These are phyloP conservation scores for Saccharum hybrid DNA, from an alignment of 202 grass and related monocot species.

Conservation along the genomic window DNA sequence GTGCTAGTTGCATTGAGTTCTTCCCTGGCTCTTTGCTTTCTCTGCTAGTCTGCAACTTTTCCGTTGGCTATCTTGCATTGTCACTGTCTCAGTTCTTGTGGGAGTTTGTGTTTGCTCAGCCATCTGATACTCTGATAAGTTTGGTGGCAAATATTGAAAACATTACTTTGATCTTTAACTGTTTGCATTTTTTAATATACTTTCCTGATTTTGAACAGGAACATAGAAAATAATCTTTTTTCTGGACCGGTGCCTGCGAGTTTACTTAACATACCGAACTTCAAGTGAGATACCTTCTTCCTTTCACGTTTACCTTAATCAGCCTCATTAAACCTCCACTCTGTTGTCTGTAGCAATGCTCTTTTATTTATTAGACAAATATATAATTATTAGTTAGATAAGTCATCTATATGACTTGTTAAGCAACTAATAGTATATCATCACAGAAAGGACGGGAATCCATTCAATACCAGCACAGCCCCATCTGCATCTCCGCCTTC, in stretches of 20 bases:
- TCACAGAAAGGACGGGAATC: conserved; percentile 93
- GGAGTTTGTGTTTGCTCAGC: too few relatives aligned
- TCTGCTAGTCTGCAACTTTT: too few relatives aligned
- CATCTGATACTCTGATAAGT: too few relatives aligned
- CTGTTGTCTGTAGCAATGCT: conserved; percentile 30
- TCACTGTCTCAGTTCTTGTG: too few relatives aligned
- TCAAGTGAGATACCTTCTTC: conserved; percentile 77
- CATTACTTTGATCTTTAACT: conserved; percentile 16
- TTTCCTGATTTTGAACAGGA: conserved; percentile 60
- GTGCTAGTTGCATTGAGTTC: too few relatives aligned
- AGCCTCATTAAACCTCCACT: conserved; percentile 2
- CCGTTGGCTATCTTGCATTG: too few relatives aligned
- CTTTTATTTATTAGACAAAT: conserved; percentile 27
- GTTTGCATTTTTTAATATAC: conserved; percentile 41
- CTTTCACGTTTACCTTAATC: conserved; percentile 38
- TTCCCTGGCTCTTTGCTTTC: too few relatives aligned
- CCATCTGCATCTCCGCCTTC: conserved; percentile 75
- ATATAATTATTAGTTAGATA: conserved; percentile 29
- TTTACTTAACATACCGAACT: conserved; percentile 72
- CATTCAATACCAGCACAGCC: conserved; percentile 78
- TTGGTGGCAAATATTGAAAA: too few relatives aligned
- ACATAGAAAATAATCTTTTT: conserved; percentile 96
- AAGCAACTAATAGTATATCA: conserved; percentile 42
- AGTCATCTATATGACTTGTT: conserved; percentile 47
- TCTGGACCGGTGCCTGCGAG: conserved; percentile 80